These are phyloP conservation scores for Tetrapyrgos nigripes DNA, from an alignment of 1,284 basidiomycete genomes.

Conservation along the genomic window DNA sequence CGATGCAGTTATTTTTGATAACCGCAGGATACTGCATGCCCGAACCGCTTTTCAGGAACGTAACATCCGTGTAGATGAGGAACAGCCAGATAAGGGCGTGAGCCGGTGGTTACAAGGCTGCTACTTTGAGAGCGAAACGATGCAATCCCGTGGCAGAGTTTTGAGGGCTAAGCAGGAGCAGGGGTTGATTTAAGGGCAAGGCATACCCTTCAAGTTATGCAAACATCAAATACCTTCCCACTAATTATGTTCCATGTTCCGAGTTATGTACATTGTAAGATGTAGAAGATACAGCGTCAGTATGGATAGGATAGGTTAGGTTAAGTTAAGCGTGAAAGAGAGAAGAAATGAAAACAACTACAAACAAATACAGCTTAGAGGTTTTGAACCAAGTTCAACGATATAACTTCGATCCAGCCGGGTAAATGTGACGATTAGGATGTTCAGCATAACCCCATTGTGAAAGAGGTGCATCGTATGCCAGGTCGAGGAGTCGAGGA, in stretches of 20 bases:
- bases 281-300: no score
- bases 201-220: no score
- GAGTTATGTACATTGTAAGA: no score
- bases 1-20: slow-evolving; percentile 93
- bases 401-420: not conserved
- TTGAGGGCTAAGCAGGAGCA: slow-evolving; percentile 32
- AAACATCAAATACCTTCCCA: no score
- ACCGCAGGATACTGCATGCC: slow-evolving; percentile 91
- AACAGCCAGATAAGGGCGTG: slow-evolving; percentile 49
- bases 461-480: not conserved
- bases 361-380: no score
- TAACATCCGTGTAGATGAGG: slow-evolving; percentile 4
- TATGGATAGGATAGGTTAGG: no score
- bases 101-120: slow-evolving; percentile 88
- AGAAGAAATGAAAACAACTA: no score
- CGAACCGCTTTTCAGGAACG: slow-evolving; percentile 77
- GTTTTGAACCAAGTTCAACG: no score
- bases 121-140: slow-evolving; percentile 82
- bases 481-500: not conserved
- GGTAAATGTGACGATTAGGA: not conserved
- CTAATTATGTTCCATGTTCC: no score
- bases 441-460: not conserved
- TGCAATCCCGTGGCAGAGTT: slow-evolving; percentile 67
- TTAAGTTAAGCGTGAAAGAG: no score
- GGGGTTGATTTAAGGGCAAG: not conserved